Evolutionary conservation across 1,139 yeast species (phyloP), one percentile per base, ranked within the genome.

Genomic region (Tardiomyces depauwii): DNA sequence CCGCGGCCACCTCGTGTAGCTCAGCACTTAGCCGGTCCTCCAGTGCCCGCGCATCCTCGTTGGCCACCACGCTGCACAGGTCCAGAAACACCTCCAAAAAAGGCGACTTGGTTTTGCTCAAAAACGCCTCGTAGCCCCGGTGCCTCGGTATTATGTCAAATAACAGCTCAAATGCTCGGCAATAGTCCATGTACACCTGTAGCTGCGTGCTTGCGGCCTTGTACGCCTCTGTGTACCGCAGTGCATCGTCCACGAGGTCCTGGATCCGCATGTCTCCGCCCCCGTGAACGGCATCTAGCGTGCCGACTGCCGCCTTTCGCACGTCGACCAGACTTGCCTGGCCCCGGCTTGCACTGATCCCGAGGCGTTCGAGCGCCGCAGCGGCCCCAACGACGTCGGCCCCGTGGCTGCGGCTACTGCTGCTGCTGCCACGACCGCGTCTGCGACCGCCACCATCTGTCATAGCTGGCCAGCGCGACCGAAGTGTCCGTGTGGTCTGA

Each of bases 171-270:
- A 21, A 40, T 2, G 25, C 30, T 9, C 33, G n/a, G n/a, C 25
- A 43, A 19, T 32, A 25, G 18, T 23, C 43, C 13, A 43, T 12
- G 32, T 40, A 39, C 30, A 18, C 21, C 41, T 19, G 12, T 13
- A 28, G 28, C 18, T 27, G 19, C 39, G n/a, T 14, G 18, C 5
- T n/a, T 2, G 13, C 23, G 11, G 14, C 5, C 25, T 25, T 13
- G 18, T 18, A 19, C 18, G 13, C 14, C 42, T 56, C 60, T 32
- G 52, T 42, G 45, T 53, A 52, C n/a, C 56, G 55, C 45, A 56
- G 49, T 1, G 58, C 59, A 28, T 53, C 51, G 44, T 56, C 51
- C 7, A 55, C 52, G 40, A 56, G 45, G 27, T 54, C 58, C 39
- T 55, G 53, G 27, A 56, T 51, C 14, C 55, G 45, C 25, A 7